Evolutionary conservation across 805 yeast species (phyloP).

Genomic region (Candida patagonica): DNA sequence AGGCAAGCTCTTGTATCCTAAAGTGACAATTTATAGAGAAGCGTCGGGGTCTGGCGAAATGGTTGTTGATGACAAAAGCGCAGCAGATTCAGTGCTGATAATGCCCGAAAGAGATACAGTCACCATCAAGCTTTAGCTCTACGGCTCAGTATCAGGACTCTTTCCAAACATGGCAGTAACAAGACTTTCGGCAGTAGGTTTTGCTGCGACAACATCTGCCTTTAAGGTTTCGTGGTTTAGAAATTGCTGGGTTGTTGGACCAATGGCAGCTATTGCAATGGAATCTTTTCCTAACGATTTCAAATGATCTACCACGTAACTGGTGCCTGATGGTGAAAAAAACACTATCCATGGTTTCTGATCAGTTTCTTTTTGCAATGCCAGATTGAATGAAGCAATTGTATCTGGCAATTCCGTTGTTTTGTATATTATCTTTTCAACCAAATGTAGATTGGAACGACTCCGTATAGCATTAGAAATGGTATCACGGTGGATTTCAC

Average conservation of each 20-base stretch:
- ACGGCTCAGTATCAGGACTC: too few species aligned
- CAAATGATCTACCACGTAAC: slow-evolving; percentile 45
- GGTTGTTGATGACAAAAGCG: slow-evolving; percentile 61
- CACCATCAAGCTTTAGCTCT: slow-evolving; percentile 52
- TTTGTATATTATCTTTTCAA: slow-evolving; percentile 59
- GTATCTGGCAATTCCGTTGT: slow-evolving; percentile 48
- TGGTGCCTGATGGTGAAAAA: slow-evolving; percentile 87
- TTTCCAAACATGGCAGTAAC: slow-evolving; percentile 31
- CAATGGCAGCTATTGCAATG: slow-evolving; percentile 66
- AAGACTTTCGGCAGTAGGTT: slow-evolving; percentile 62
- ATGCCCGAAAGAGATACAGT: slow-evolving; percentile 60
- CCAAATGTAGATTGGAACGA: slow-evolving; percentile 35
- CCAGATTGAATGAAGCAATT: slow-evolving; percentile 23
- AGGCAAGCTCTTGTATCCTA: slow-evolving; percentile 66
- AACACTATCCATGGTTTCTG: slow-evolving; percentile 61
- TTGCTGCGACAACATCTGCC: slow-evolving; percentile 56
- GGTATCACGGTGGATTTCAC: slow-evolving; percentile 73
- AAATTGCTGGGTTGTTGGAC: slow-evolving; percentile 77
- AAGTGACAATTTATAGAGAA: slow-evolving; percentile 36
- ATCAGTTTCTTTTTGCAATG: slow-evolving; percentile 6
- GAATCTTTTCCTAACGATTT: slow-evolving; percentile 14
- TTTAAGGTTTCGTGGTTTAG: slow-evolving; percentile 41
- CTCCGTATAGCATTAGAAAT: slow-evolving; percentile 52
- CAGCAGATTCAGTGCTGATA: slow-evolving; percentile 58
- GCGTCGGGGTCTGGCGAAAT: slow-evolving; percentile 26